Base-by-base conservation (phyloP, 2,329 filamentous ascomycete species). In the Byssochlamys sp. region DNA sequence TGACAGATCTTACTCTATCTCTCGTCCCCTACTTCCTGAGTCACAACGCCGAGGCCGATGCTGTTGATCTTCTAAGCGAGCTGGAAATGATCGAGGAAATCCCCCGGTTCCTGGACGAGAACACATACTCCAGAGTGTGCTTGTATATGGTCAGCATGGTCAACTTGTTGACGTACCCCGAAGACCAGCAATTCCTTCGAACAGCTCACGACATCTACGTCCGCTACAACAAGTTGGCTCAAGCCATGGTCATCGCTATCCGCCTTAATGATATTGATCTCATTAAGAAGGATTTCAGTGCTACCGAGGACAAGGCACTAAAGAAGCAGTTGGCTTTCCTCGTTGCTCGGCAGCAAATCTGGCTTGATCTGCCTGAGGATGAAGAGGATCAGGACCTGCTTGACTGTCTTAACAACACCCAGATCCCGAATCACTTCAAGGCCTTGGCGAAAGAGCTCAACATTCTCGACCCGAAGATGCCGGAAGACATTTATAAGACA, bases 141-240 rank as follows among this genome's bases (percentile, higher is more conserved):
- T 78, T 99, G 65, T 99, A 99, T 78, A 96, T 99, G 87, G 90
- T 95, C 66, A 95, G 90, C 79, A 97, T 97, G 89, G 94, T 99
- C 65, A 95, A 94, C 70, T 84, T 99, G 24, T 85, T 99, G 72
- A 96, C 94, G 56, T 97, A 95, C 70, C 94, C 94, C 50, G 94
- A 99, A 75, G 96, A 99, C 75, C 90, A 96, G 71, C 86, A 89
- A 67, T 97, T 99, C 76, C 86, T 99, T 59, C 87, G 85, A 63
- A 95, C 92, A 6, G 91, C 92, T 53, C 94, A 97, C 77, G 83
- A 87, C 62, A 95, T 99, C 70, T 99, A 99, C 77, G 87, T 91
- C 66, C 83, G 89, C 65, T 95, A 96, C 79, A 89, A 94, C 68
- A 90, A 96, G 72, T 86, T 91, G 65, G 88, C 92, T 2, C 91